These are phyloP conservation scores for Aspergillus sp. DNA, from an alignment of 2,329 filamentous ascomycete genomes.

Conservation along the genomic window DNA sequence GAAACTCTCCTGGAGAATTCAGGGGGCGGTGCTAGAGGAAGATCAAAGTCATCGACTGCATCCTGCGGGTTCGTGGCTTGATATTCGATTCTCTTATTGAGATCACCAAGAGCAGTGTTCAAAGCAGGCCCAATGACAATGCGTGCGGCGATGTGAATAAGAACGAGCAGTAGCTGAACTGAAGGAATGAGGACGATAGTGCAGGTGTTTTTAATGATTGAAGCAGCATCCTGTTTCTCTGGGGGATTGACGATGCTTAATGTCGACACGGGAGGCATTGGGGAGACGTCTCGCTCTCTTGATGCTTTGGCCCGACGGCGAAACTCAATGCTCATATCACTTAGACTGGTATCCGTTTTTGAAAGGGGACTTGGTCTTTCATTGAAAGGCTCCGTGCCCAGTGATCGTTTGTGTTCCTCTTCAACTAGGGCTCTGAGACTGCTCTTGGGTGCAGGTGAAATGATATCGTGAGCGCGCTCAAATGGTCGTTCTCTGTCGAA, in stretches of 20 bases:
- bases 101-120: slow-evolving; percentile 13
- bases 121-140: slow-evolving; percentile 50
- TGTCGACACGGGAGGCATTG: slow-evolving; percentile 64
- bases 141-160: slow-evolving; percentile 74
- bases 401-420: too few species aligned
- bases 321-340: slow-evolving; percentile 30
- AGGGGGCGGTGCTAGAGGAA: slow-evolving; percentile 20
- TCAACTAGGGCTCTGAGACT: too few species aligned
- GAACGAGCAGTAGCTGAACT: slow-evolving; percentile 68
- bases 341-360: slow-evolving; percentile 30
- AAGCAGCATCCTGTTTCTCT: slow-evolving; percentile 52
- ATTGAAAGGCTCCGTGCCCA: background rate
- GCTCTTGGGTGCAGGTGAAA: too few species aligned
- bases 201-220: slow-evolving; percentile 71
- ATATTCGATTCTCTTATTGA: slow-evolving; percentile 12
- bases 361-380: slow-evolving; percentile 22
- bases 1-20: slow-evolving; percentile 13
- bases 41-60: slow-evolving; percentile 34
- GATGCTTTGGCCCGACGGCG: slow-evolving; percentile 54
- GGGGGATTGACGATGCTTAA: slow-evolving; percentile 49
- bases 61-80: slow-evolving; percentile 13
- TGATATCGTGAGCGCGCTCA: too few species aligned
- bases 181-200: slow-evolving; percentile 77
- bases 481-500: too few species aligned
- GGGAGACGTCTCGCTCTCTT: slow-evolving; percentile 57